Percentiles rank a stretch among this genome's conserved stretches.
Conservation (phyloP, 805 yeast species). For the Ogataea wickerhamii region DNA sequence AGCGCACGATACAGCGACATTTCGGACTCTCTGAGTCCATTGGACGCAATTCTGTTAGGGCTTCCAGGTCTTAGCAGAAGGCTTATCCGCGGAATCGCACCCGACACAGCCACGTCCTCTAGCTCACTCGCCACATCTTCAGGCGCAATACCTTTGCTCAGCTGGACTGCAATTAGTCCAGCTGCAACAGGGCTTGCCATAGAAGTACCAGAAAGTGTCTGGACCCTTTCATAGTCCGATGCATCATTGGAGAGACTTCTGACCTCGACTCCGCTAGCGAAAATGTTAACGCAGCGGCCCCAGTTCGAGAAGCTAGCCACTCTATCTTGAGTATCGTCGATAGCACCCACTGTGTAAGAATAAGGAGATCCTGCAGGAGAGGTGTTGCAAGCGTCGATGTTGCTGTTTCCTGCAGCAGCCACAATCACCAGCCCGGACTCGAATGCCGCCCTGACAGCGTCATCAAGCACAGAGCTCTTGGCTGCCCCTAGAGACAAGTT, state of each 20-base stretch:
- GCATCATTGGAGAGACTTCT: conserved; percentile 47
- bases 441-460: conserved; percentile 72
- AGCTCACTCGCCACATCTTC: conserved; percentile 40
- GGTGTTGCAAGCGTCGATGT: conserved; percentile 72
- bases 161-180: conserved; percentile 55
- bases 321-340: conserved; percentile 67
- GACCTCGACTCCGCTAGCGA: conserved; percentile 77
- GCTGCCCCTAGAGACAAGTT: conserved; percentile 80
- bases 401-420: conserved; percentile 86
- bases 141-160: conserved; percentile 48
- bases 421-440: conserved; percentile 68
- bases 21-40: conserved; percentile 23
- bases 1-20: conserved; percentile 1
- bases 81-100: conserved; percentile 45
- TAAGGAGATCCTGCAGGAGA: conserved; percentile 79
- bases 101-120: conserved; percentile 43
- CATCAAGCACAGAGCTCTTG: conserved; percentile 60
- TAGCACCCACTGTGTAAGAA: conserved; percentile 84
- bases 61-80: conserved; percentile 47
- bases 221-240: conserved; percentile 15
- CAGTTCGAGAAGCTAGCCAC: conserved; percentile 84
- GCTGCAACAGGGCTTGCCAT: conserved; percentile 79
- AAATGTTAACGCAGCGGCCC: conserved; percentile 88
- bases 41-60: conserved; percentile 53
- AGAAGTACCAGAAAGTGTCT: conserved; percentile 67